Evolutionary conservation across 75 land plant species (phyloP), one percentile per base, ranked within the genome.

Genomic region (Sequoia sempervirens): DNA sequence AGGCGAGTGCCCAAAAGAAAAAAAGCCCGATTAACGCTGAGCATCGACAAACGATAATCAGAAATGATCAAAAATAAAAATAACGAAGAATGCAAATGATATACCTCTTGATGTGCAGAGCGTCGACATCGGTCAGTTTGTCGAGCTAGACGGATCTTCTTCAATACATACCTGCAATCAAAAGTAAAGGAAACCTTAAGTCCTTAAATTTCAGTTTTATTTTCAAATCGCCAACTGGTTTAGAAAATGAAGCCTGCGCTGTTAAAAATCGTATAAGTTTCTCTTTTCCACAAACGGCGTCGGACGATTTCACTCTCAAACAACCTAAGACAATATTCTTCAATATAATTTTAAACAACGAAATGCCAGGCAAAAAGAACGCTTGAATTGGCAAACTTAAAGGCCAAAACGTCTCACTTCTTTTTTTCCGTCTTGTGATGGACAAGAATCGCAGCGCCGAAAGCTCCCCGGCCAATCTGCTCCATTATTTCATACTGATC

Each of bases 401-500:
- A 43, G 15, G 23, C 36, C 52, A 81, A n/a, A 81, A 17, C 38
- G 17, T 52, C 83, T 36, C 87, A 97, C 99, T 92, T 95, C 84
- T 94, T 97, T 89, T 88, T 94, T 85, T 97, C 99, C 28, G 74
- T 32, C 85, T 96, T 95, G 91, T 97, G 99, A 82, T 93, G 83
- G 23, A 97, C 99, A 54, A 97, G 93, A 82, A 97, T 97, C 14
- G 99, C 99, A 4, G 99, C 95, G 10, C 99, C 99, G 75, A 97
- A 97, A 20, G 99, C 99, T 13, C 99, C 99, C 2, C 95, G 87
- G 5, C 99, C 99, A 89, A 97, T 97, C 93, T 97, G 99, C 84
- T 97, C 99, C 99, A 97, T 97, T 61, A 97, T 96, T 89, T 97
- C 98, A 70, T 97, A 97, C 76, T 96, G 94, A 87, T 97, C 99